These are phyloP conservation scores for Annulohypoxylon truncatum DNA, from an alignment of 2,329 filamentous ascomycete genomes.

Conservation along the genomic window DNA sequence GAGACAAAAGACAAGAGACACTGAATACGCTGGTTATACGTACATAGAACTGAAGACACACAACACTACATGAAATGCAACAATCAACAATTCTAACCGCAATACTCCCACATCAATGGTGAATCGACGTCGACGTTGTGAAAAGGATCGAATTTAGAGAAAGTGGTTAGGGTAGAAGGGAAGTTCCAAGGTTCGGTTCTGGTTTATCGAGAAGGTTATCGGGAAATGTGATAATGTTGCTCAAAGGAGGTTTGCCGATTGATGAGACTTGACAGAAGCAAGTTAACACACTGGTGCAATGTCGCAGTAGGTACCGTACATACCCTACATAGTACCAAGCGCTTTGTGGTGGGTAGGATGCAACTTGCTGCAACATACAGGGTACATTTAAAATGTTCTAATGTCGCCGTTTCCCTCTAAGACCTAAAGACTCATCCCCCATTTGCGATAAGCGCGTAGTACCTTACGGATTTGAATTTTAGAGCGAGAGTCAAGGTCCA, in stretches of 20 bases:
- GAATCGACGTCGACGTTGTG: conserved; percentile 8
- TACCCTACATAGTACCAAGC: conserved; percentile 18
- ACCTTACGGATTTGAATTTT: conserved; percentile 26
- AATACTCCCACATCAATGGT: conserved; percentile 11
- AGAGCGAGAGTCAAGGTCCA: conserved; percentile 26
- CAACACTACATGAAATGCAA: conserved; percentile 36
- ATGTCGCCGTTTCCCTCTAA: conserved; percentile 12
- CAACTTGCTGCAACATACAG: conserved; percentile 13
- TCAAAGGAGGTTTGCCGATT: conserved; percentile 41
- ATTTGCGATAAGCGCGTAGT: conserved; percentile 36
- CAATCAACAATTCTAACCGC: conserved; percentile 29
- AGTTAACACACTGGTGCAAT: conserved; percentile 30
- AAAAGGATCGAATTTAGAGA: conserved; percentile 6
- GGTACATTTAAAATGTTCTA: conserved; percentile 26
- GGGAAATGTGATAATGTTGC: conserved; percentile 36
- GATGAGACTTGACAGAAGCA: conserved; percentile 30
- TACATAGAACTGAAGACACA: conserved; percentile 38
- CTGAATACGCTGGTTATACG: conserved; percentile 6
- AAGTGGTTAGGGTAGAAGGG: conserved; percentile 10
- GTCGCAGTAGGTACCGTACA: conserved; percentile 32
- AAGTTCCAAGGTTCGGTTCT: background rate
- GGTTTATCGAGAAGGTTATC: conserved; percentile 12
- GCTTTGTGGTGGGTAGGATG: conserved; percentile 26
- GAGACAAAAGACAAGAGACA: too few relatives aligned
- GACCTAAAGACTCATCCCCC: conserved; percentile 5